Evolutionary conservation across 805 yeast genomes (phyloP).

Genomic region (Nakazawaea wyomingensis): DNA sequence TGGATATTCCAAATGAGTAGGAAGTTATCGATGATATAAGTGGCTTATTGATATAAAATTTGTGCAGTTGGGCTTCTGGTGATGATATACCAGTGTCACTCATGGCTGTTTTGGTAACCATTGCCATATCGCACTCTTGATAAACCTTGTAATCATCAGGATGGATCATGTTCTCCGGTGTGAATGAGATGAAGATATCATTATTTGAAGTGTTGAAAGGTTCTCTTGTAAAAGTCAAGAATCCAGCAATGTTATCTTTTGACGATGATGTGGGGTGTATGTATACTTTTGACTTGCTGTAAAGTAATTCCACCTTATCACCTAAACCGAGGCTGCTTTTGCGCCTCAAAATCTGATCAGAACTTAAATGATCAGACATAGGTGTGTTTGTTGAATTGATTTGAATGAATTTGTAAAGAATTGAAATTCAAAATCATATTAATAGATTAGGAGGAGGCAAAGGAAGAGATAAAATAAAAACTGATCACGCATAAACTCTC

Average conservation of each 20-base stretch:
- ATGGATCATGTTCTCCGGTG: slow-evolving; percentile 47
- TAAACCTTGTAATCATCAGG: slow-evolving; percentile 40
- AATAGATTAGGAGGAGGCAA: too few species aligned
- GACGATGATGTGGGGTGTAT: slow-evolving; percentile 76
- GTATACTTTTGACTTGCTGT: slow-evolving; percentile 65
- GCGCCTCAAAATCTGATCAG: neutral
- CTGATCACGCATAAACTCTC: too few species aligned
- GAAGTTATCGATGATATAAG: slow-evolving; percentile 45
- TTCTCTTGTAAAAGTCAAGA: slow-evolving; percentile 58
- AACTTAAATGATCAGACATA: neutral
- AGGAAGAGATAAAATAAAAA: too few species aligned
- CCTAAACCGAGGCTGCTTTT: slow-evolving; percentile 4
- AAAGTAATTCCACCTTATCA: slow-evolving; percentile 41
- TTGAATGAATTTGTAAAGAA: neutral
- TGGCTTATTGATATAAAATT: slow-evolving; percentile 44
- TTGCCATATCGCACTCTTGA: slow-evolving; percentile 42
- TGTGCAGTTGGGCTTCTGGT: neutral
- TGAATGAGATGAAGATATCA: slow-evolving; percentile 62
- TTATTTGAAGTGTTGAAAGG: slow-evolving; percentile 39
- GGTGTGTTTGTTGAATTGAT: neutral
- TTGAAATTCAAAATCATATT: too few species aligned
- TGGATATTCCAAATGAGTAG: slow-evolving; percentile 63
- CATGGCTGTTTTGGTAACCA: slow-evolving; percentile 2
- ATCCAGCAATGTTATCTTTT: slow-evolving; percentile 78
- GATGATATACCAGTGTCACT: neutral